Evolutionary conservation across 305 asterid genomes (phyloP).

Genomic region (Fraxinus ornus): DNA sequence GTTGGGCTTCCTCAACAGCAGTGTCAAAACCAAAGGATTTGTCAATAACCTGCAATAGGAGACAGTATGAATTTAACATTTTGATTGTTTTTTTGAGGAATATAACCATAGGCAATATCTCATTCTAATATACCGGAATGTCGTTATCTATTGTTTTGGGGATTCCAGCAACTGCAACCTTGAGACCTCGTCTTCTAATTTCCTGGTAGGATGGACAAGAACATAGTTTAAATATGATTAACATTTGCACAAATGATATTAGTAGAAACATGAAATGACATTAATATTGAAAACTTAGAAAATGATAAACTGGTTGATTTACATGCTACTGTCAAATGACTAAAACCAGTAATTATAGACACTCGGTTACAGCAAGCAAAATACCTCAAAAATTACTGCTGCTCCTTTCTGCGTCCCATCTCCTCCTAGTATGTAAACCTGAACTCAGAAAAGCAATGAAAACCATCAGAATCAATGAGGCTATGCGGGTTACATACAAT

Average conservation of each 20-base stretch:
- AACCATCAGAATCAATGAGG: neutral
- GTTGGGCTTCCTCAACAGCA: conserved; percentile 91
- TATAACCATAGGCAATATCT: too few species aligned
- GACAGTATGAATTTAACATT: neutral
- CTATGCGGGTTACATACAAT: too few species aligned
- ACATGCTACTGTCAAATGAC: neutral
- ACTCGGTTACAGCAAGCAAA: too few species aligned
- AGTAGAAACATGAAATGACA: neutral
- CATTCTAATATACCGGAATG: too few species aligned
- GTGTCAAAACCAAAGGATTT: conserved; percentile 85
- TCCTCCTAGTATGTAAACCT: conserved; percentile 95
- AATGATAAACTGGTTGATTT: neutral
- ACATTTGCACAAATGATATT: neutral
- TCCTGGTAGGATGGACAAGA: conserved; percentile 45
- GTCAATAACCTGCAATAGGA: conserved; percentile 58
- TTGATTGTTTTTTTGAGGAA: conserved; percentile 3
- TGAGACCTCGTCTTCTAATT: conserved; percentile 70
- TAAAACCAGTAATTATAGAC: neutral
- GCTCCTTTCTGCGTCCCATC: conserved; percentile 97
- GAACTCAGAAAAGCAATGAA: neutral
- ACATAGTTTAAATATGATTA: neutral
- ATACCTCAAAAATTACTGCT: conserved; percentile 85
- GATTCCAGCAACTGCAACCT: conserved; percentile 75
- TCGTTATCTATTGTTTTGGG: conserved; percentile 91
- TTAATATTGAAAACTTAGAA: neutral